Percentiles rank a stretch among this genome's conserved stretches.
These are phyloP conservation scores for Elsinoe fawcettii DNA, from an alignment of 2,329 filamentous ascomycete species.

Conservation along the genomic window DNA sequence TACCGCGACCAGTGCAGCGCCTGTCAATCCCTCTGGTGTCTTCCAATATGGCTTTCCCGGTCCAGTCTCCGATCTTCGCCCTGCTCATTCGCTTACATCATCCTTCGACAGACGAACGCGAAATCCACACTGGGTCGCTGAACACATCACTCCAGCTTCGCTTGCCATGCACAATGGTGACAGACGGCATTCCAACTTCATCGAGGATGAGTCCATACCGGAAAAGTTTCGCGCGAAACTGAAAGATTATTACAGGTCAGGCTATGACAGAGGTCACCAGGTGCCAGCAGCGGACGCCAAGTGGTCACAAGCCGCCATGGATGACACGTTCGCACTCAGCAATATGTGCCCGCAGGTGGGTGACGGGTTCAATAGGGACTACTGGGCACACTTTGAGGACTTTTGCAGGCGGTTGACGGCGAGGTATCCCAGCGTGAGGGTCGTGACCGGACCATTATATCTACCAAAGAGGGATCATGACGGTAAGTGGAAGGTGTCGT, in stretches of 20 bases:
- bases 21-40: slow-evolving; percentile 44
- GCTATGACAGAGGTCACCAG: slow-evolving; percentile 94
- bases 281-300: slow-evolving; percentile 93
- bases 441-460: slow-evolving; percentile 91
- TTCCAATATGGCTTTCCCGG: slow-evolving; percentile 72
- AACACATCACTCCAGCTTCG: slow-evolving; percentile 90
- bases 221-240: slow-evolving; percentile 81
- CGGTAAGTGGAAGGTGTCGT: slow-evolving; percentile 89
- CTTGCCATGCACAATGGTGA: slow-evolving; percentile 68
- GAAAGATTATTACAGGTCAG: slow-evolving; percentile 88
- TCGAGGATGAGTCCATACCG: slow-evolving; percentile 73
- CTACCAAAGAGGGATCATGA: slow-evolving; percentile 77
- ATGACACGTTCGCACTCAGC: slow-evolving; percentile 83
- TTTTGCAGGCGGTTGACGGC: slow-evolving; percentile 80
- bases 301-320: slow-evolving; percentile 90
- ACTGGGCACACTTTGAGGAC: slow-evolving; percentile 98
- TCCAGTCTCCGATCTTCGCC: slow-evolving; percentile 73
- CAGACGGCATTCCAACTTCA: slow-evolving; percentile 73
- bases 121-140: slow-evolving; percentile 85
- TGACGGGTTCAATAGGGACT: slow-evolving; percentile 96
- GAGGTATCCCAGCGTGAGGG: slow-evolving; percentile 75
- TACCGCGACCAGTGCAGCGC: slow-evolving; percentile 21
- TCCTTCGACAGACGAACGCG: slow-evolving; percentile 83
- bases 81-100: slow-evolving; percentile 69
- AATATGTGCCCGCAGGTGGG: slow-evolving; percentile 99